Evolutionary conservation across 352 stramenopile species (phyloP).

Genomic region (Aphanomyces stellatus): DNA sequence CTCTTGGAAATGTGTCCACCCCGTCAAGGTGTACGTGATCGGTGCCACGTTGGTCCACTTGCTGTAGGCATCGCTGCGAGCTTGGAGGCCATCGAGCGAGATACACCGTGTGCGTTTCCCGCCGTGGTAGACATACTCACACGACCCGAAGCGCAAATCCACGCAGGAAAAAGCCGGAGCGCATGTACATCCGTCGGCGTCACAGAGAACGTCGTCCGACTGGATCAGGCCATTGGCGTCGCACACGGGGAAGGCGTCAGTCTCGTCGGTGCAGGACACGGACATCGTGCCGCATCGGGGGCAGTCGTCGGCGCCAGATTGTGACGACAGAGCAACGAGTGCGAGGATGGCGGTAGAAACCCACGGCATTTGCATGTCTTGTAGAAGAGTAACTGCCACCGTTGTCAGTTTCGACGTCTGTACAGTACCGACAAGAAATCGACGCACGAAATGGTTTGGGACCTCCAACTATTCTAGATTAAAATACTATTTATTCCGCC

Average conservation of each 20-base stretch:
- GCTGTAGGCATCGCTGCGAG: constrained; percentile 19
- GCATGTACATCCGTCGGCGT: constrained; percentile 48
- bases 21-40: constrained; percentile 44
- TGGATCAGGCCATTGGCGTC: constrained; percentile 46
- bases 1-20: constrained; percentile 73
- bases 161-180: constrained; percentile 40
- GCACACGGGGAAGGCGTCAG: constrained; percentile 33
- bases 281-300: not conserved
- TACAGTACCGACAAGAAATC: not conserved
- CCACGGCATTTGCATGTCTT: not conserved
- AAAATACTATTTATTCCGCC: constrained; percentile 16
- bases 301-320: not conserved
- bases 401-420: not conserved
- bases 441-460: not conserved
- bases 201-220: constrained; percentile 77
- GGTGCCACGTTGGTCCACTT: constrained; percentile 29
- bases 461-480: constrained; percentile 2
- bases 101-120: constrained; percentile 63
- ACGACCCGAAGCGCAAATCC: constrained; percentile 55
- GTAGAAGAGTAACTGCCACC: not conserved
- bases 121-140: constrained; percentile 60
- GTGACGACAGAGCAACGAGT: not conserved
- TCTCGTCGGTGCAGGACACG: not conserved
- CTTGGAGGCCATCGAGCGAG: not conserved
- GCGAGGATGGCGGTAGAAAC: not conserved